Percentiles rank a stretch among this genome's conserved stretches.
phyloP scores from a whole-genome alignment of 768 basidiomycete species.

The Terana coerulea region DNA sequence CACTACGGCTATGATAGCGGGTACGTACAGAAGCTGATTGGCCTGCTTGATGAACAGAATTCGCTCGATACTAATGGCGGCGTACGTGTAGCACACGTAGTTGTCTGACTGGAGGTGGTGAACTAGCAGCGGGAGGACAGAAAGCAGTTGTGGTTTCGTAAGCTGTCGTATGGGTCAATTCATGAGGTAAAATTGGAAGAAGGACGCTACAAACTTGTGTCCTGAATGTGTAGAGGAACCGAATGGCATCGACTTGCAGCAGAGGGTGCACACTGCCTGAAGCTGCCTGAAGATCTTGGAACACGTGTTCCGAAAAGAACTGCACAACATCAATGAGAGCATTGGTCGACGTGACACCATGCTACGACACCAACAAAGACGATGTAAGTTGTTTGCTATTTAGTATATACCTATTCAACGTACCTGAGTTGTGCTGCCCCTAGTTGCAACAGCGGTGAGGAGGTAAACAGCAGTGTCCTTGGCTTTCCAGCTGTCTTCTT shows the following conservation, averaged over 20 bases:
- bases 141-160: constrained; percentile 89
- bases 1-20: not conserved
- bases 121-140: constrained; percentile 83
- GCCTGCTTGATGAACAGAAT: constrained; percentile 88
- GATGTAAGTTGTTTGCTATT: too few species aligned
- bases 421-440: constrained; percentile 83
- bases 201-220: constrained; percentile 63
- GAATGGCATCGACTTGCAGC: constrained; percentile 93
- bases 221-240: constrained; percentile 93
- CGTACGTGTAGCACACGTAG: constrained; percentile 94
- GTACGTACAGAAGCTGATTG: constrained; percentile 64
- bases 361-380: constrained; percentile 37
- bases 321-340: constrained; percentile 89
- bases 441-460: constrained; percentile 88
- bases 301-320: constrained; percentile 92
- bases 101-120: constrained; percentile 79
- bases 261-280: constrained; percentile 77
- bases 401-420: constrained; percentile 15
- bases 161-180: constrained; percentile 42
- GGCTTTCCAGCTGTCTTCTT: constrained; percentile 70
- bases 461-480: constrained; percentile 95
- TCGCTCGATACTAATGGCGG: constrained; percentile 96
- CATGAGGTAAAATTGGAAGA: not conserved
- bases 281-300: constrained; percentile 74
- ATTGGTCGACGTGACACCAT: constrained; percentile 93